Evolutionary conservation across 805 yeast species (phyloP).

Genomic region (Wickerhamomyces xylosicus): DNA sequence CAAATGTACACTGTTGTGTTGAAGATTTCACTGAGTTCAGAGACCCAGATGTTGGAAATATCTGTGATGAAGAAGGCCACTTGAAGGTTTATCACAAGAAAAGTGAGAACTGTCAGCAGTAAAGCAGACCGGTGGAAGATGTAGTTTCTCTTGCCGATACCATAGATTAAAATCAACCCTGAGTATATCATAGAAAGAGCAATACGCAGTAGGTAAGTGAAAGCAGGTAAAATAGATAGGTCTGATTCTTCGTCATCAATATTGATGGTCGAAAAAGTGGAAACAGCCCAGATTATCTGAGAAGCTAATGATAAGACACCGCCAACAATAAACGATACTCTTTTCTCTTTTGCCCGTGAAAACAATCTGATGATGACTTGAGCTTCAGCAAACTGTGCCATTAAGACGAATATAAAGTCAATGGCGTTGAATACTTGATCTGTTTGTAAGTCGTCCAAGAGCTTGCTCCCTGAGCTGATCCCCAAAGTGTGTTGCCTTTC

Average conservation of each 20-base stretch:
- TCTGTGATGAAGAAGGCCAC: constrained; percentile 70
- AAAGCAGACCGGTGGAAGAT: constrained; percentile 40
- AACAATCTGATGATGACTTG: constrained; percentile 62
- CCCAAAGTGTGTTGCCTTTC: constrained; percentile 33
- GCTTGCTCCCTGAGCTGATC: constrained; percentile 29
- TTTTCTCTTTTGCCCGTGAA: constrained; percentile 56
- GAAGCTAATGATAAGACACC: constrained; percentile 39
- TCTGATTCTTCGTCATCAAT: constrained; percentile 19
- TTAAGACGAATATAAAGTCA: constrained; percentile 45
- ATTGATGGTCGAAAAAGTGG: constrained; percentile 30
- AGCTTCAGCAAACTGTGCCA: constrained; percentile 59
- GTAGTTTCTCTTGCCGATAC: constrained; percentile 39
- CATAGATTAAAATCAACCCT: constrained; percentile 46
- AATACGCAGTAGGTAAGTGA: constrained; percentile 63
- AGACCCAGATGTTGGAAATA: constrained; percentile 66
- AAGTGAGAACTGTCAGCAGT: constrained; percentile 44
- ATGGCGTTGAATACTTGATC: constrained; percentile 39
- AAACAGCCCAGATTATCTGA: constrained; percentile 61
- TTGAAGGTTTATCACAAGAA: constrained; percentile 46
- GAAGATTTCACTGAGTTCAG: constrained; percentile 62
- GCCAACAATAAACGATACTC: constrained; percentile 52
- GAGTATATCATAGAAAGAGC: constrained; percentile 63
- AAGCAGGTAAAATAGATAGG: constrained; percentile 57
- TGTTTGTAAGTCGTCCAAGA: constrained; percentile 33
- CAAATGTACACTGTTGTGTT: constrained; percentile 63